Conservation (phyloP, 305 asterid genomes). For the Fraxinus sp. region DNA sequence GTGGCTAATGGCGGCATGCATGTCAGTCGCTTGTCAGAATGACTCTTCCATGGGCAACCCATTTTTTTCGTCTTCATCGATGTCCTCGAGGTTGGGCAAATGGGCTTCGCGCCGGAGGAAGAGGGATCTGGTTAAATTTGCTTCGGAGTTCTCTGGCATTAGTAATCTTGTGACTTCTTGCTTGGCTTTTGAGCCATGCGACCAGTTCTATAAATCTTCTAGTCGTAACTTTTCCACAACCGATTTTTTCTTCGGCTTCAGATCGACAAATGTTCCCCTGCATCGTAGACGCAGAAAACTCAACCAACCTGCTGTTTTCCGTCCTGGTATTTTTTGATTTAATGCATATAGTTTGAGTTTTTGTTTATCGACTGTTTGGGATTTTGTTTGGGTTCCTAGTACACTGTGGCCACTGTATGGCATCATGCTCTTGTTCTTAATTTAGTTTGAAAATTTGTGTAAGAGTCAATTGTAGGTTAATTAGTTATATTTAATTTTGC, state of each 20-base stretch:
- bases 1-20: conserved; percentile 49
- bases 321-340: conserved; percentile 44
- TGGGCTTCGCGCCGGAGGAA: conserved; percentile 40
- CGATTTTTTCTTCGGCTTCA: conserved; percentile 41
- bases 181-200: conserved; percentile 59
- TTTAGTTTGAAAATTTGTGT: conserved; percentile 10
- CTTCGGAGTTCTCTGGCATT: conserved; percentile 33
- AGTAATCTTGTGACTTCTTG: conserved; percentile 47
- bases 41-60: conserved; percentile 42
- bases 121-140: conserved; percentile 40
- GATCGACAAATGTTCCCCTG: conserved; percentile 41
- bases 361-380: conserved; percentile 12
- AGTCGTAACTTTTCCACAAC: conserved; percentile 28
- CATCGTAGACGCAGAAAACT: conserved; percentile 41
- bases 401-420: not conserved
- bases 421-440: conserved; percentile 5
- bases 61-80: conserved; percentile 30
- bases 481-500: conserved; percentile 5
- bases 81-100: not conserved
- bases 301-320: conserved; percentile 26
- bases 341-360: not conserved
- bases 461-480: not conserved
- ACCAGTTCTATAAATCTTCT: conserved; percentile 39
- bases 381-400: not conserved
- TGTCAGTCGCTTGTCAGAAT: conserved; percentile 47